phyloP scores from a whole-genome alignment of 305 asterid genomes.

The Solanum hybrid region DNA sequence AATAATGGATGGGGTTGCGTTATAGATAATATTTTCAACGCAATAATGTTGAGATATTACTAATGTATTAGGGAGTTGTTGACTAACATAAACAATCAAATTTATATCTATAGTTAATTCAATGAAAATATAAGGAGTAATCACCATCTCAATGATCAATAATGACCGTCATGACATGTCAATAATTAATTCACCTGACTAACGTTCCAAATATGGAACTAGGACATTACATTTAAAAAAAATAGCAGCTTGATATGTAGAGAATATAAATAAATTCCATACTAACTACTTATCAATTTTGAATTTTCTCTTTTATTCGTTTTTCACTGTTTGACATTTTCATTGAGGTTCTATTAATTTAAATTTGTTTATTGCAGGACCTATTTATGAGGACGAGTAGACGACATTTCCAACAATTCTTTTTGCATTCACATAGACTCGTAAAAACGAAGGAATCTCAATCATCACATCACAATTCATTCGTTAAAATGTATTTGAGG shows the following conservation, averaged over 20 bases:
- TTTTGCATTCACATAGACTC: accelerated
- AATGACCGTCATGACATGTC: background rate
- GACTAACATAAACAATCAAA: background rate
- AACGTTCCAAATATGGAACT: background rate
- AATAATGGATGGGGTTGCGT: background rate
- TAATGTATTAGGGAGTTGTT: background rate
- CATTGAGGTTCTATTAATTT: accelerated
- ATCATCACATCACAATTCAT: background rate
- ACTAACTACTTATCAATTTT: background rate
- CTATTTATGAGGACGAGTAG: background rate
- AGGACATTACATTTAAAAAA: background rate
- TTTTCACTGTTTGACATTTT: accelerated
- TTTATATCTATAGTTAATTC: background rate
- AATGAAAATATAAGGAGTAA: background rate
- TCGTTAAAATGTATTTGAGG: background rate
- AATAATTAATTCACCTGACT: background rate
- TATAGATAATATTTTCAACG: background rate
- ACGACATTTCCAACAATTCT: background rate
- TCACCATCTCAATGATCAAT: background rate
- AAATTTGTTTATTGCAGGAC: background rate
- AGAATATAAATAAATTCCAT: background rate
- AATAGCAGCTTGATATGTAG: background rate
- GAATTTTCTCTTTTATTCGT: background rate
- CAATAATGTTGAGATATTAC: background rate
- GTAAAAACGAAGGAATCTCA: accelerated